Conservation (phyloP, 164 flowering plant species). For the Kalanchoe fedtschenkoi region DNA sequence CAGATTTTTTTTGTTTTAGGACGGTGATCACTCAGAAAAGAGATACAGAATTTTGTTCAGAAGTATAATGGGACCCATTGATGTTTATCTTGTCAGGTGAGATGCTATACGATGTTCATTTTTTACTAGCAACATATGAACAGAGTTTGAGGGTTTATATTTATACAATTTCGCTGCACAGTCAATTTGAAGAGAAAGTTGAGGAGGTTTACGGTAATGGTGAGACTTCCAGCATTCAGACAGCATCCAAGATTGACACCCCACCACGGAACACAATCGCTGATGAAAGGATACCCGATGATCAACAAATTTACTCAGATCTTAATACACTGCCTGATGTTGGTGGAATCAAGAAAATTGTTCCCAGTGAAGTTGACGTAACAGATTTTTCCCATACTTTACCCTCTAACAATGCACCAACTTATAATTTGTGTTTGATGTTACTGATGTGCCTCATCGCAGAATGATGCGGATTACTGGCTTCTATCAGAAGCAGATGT, state of each 20-base stretch:
- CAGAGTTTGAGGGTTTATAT: neutral
- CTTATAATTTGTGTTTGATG: no score
- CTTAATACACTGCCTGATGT: conserved; percentile 28
- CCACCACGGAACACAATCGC: conserved; percentile 11
- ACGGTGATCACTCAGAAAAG: conserved; percentile 83
- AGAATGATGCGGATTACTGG: conserved; percentile 63
- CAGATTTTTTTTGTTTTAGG: conserved; percentile 26
- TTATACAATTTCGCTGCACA: conserved; percentile 10
- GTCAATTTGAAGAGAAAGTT: conserved; percentile 78
- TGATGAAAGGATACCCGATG: conserved; percentile 17
- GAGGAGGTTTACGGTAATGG: conserved; percentile 43
- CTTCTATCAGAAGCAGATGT: conserved; percentile 44
- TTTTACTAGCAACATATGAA: neutral
- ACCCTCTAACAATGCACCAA: no score
- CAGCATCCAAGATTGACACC: conserved; percentile 25
- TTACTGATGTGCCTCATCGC: conserved; percentile 8
- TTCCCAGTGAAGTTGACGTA: conserved; percentile 58
- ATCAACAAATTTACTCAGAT: conserved; percentile 3
- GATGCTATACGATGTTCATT: neutral
- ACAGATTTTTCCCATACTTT: conserved; percentile 14
- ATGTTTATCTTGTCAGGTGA: conserved; percentile 94
- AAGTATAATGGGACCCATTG: conserved; percentile 96
- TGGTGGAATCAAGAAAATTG: conserved; percentile 62
- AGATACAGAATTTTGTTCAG: conserved; percentile 83
- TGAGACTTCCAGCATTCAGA: conserved; percentile 24